Evolutionary conservation across 768 basidiomycete species (phyloP).

Genomic region (Chalciporus chontae): DNA sequence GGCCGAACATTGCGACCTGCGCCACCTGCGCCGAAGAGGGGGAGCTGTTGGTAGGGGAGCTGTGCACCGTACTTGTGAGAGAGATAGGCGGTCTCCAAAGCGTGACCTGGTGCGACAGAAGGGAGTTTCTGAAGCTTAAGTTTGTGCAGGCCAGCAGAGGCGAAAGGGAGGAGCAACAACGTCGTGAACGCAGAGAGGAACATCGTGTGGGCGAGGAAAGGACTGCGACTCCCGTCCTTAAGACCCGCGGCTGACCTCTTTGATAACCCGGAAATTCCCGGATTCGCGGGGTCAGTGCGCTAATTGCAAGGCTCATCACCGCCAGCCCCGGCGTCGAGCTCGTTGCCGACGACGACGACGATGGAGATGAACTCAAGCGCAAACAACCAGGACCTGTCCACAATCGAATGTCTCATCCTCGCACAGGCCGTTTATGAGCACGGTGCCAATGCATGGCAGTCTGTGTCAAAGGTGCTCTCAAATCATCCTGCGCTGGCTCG

Average conservation of each 20-base stretch:
- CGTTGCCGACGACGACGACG: constrained; percentile 9
- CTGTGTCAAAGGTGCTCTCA: constrained; percentile 60
- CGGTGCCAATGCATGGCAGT: constrained; percentile 66
- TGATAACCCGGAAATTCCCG: constrained; percentile 16
- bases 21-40: constrained; percentile 73
- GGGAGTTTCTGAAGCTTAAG: constrained; percentile 89
- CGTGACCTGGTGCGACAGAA: constrained; percentile 53
- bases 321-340: neutral
- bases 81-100: constrained; percentile 78
- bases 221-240: constrained; percentile 17
- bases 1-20: constrained; percentile 59
- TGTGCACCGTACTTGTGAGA: constrained; percentile 85
- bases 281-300: constrained; percentile 12
- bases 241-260: constrained; percentile 5
- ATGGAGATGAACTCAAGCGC: constrained; percentile 22
- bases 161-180: constrained; percentile 44
- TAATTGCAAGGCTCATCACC: neutral
- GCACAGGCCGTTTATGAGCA: constrained; percentile 86
- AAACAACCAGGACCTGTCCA: constrained; percentile 18
- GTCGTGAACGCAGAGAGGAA: constrained; percentile 39
- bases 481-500: constrained; percentile 68
- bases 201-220: constrained; percentile 35
- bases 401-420: constrained; percentile 72
- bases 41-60: constrained; percentile 45
- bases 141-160: constrained; percentile 63